Conservation (phyloP, 257 asterid species). For the Mitragyna speciosa region DNA sequence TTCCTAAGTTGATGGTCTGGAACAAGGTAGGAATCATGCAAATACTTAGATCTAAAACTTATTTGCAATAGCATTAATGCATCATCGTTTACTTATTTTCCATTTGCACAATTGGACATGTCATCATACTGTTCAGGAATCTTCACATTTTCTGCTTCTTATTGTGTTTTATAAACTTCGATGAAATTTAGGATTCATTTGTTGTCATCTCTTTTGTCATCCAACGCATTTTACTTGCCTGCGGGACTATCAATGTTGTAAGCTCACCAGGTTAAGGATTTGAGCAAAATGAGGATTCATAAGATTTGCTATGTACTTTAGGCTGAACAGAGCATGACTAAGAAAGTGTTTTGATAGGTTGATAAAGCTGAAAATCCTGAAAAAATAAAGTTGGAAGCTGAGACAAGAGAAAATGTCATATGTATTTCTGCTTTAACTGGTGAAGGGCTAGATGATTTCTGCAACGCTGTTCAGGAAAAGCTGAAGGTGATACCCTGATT, state of each 20-base stretch:
- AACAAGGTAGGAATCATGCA: conserved; percentile 61
- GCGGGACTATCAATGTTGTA: no score
- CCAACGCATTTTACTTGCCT: no score
- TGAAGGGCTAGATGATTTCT: conserved; percentile 90
- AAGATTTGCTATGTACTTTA: background rate
- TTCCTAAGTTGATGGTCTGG: conserved; percentile 86
- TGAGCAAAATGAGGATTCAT: no score
- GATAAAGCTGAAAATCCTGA: conserved; percentile 75
- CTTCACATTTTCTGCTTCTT: background rate
- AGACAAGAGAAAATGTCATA: conserved; percentile 52
- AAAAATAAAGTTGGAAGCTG: conserved; percentile 61
- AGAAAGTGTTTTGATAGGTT: conserved; percentile 47
- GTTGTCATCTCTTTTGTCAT: no score
- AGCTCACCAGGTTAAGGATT: no score
- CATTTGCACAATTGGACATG: background rate
- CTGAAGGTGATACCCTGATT: conserved; percentile 56
- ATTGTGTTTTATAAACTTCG: background rate
- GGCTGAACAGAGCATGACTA: conserved; percentile 3
- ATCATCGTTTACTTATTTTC: background rate
- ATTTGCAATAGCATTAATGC: background rate
- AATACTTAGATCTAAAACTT: background rate
- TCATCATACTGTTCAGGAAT: background rate
- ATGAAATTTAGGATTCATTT: background rate
- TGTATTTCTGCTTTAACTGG: conserved; percentile 95
- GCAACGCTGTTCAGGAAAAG: conserved; percentile 76